Conservation (phyloP, 2,329 filamentous ascomycete species). For the Sporothrix protearum region DNA sequence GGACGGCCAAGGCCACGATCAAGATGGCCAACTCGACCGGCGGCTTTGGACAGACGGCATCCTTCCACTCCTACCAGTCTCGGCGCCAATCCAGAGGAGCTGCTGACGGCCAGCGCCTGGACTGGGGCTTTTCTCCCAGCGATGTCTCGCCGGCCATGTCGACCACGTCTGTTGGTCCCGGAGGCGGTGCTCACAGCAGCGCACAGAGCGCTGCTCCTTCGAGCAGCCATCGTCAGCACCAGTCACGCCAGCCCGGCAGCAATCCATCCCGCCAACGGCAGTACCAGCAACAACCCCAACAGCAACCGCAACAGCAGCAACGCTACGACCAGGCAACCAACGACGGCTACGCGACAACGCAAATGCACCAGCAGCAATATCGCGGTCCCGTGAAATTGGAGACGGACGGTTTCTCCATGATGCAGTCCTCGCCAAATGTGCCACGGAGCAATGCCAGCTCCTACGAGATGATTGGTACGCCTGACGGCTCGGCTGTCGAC, state of each 20-base stretch:
- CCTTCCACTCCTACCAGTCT: slow-evolving; percentile 19
- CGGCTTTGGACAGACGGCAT: slow-evolving; percentile 60
- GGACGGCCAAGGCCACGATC: slow-evolving; percentile 91
- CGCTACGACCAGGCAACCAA: neutral
- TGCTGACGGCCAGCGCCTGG: slow-evolving; percentile 30
- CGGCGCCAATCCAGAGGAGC: slow-evolving; percentile 32
- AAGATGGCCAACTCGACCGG: slow-evolving; percentile 90
- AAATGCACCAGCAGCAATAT: slow-evolving; percentile 29
- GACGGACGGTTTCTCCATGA: slow-evolving; percentile 39
- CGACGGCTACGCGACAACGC: slow-evolving; percentile 2
- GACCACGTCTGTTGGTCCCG: slow-evolving; percentile 22
- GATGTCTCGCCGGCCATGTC: slow-evolving; percentile 26
- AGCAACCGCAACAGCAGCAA: neutral
- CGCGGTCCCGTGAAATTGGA: slow-evolving; percentile 38
- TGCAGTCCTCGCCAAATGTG: slow-evolving; percentile 42
- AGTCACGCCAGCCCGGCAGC: slow-evolving; percentile 15
- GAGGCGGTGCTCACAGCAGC: slow-evolving; percentile 14
- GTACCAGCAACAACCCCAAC: slow-evolving; percentile 21
- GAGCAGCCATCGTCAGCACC: slow-evolving; percentile 25
- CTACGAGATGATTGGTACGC: slow-evolving; percentile 33
- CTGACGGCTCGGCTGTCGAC: slow-evolving; percentile 35
- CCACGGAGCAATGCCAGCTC: slow-evolving; percentile 40
- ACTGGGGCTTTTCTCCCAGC: slow-evolving; percentile 25
- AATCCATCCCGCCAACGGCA: slow-evolving; percentile 34
- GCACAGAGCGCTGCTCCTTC: neutral